Evolutionary conservation across 805 yeast species (phyloP).

Genomic region (Danielia oregonensis): DNA sequence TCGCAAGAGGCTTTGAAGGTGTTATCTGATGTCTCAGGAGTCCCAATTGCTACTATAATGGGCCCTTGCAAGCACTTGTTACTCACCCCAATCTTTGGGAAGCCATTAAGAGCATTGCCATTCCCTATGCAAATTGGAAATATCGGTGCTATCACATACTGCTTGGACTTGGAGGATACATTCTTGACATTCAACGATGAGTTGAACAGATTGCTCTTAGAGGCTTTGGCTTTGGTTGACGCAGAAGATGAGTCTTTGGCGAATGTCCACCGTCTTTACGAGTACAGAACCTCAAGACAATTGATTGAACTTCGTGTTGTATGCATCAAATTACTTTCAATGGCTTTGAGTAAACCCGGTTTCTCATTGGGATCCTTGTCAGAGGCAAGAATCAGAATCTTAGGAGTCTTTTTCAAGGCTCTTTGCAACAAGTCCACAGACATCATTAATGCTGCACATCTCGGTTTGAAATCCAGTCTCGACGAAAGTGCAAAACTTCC

Average conservation of each 20-base stretch:
- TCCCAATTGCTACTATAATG: conserved; percentile 70
- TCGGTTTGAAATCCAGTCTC: conserved; percentile 77
- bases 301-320: conserved; percentile 83
- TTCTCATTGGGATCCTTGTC: conserved; percentile 72
- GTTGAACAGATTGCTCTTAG: conserved; percentile 75
- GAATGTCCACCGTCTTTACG: conserved; percentile 79
- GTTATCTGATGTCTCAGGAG: conserved; percentile 65
- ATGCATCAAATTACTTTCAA: conserved; percentile 76
- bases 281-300: conserved; percentile 85
- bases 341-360: conserved; percentile 82
- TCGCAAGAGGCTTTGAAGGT: conserved; percentile 67
- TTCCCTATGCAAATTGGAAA: conserved; percentile 99
- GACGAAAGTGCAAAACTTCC: conserved; percentile 87
- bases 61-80: conserved; percentile 79
- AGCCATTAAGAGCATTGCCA: conserved; percentile 93
- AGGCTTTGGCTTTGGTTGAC: conserved; percentile 91
- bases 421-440: conserved; percentile 79
- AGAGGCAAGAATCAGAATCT: conserved; percentile 75
- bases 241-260: conserved; percentile 97
- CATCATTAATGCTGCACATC: conserved; percentile 90
- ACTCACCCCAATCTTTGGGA: conserved; percentile 91
- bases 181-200: conserved; percentile 88
- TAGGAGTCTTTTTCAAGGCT: conserved; percentile 94
- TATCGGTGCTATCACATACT: conserved; percentile 94
- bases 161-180: conserved; percentile 74